phyloP scores from a whole-genome alignment of 441 rosid genomes.

The Bocquillonia castaneifolia region DNA sequence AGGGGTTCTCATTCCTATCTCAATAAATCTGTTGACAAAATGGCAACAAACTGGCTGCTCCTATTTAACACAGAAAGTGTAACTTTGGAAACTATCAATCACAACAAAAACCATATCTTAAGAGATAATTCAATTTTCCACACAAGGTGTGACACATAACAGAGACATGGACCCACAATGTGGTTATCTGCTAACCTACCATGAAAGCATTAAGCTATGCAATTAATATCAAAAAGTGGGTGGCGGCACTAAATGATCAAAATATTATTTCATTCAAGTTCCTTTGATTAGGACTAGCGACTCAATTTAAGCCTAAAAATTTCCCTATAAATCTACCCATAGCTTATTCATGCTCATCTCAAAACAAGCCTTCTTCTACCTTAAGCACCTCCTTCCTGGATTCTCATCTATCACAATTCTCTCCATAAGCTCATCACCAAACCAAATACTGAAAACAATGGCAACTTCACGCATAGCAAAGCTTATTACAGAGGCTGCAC shows the following conservation, averaged over 20 bases:
- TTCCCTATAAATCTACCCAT: slow-evolving; percentile 33
- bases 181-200: background rate
- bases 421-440: background rate
- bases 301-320: slow-evolving; percentile 27
- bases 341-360: slow-evolving; percentile 26
- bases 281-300: slow-evolving; percentile 31
- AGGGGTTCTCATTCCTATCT: background rate
- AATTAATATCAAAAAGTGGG: slow-evolving; percentile 37
- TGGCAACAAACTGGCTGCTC: slow-evolving; percentile 17
- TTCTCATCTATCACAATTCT: slow-evolving; percentile 2
- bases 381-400: background rate
- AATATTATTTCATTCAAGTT: slow-evolving; percentile 18
- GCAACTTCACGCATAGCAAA: slow-evolving; percentile 64
- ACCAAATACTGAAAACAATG: slow-evolving; percentile 29
- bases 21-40: slow-evolving; percentile 23
- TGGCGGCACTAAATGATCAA: slow-evolving; percentile 48
- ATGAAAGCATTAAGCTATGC: slow-evolving; percentile 15
- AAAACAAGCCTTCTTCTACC: slow-evolving; percentile 11
- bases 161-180: slow-evolving; percentile 8
- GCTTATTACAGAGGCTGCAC: slow-evolving; percentile 76
- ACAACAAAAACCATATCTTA: slow-evolving; percentile 29
- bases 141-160: slow-evolving; percentile 30
- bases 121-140: slow-evolving; percentile 25
- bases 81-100: slow-evolving; percentile 22
- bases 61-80: slow-evolving; percentile 23